Conservation (phyloP, 2,329 filamentous ascomycete genomes). For the Pestalotiopsis sp. region DNA sequence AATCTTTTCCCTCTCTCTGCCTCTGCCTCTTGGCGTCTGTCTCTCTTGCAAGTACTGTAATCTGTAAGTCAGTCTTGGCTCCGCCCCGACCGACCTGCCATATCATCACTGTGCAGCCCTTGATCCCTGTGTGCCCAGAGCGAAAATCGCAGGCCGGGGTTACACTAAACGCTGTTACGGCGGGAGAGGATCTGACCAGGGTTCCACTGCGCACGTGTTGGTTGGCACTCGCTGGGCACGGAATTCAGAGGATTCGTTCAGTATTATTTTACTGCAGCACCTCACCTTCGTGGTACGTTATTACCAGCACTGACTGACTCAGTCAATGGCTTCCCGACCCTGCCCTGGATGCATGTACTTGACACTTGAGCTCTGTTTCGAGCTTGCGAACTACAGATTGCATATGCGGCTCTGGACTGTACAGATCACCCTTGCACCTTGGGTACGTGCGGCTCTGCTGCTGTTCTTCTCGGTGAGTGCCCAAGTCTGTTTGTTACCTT, state of each 20-base stretch:
- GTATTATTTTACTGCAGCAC: no score
- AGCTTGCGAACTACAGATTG: background rate
- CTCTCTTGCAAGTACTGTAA: no score
- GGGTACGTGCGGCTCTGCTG: no score
- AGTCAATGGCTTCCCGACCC: background rate
- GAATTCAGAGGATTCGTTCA: no score
- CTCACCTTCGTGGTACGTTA: no score
- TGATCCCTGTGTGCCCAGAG: background rate
- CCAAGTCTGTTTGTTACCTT: no score
- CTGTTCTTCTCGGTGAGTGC: no score
- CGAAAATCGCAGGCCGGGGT: background rate
- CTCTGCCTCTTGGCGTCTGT: background rate
- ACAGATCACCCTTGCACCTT: no score
- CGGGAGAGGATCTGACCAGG: background rate
- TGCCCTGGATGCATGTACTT: background rate
- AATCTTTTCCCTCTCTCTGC: background rate
- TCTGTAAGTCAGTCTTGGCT: no score
- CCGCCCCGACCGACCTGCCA: background rate
- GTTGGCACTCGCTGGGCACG: no score
- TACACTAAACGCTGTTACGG: background rate
- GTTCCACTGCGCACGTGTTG: slow-evolving; percentile 12
- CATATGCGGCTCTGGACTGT: no score
- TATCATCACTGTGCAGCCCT: background rate
- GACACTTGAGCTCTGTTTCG: background rate
- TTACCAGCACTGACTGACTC: background rate